Conservation (phyloP, 257 asterid genomes). For the Primulina eburnea region DNA sequence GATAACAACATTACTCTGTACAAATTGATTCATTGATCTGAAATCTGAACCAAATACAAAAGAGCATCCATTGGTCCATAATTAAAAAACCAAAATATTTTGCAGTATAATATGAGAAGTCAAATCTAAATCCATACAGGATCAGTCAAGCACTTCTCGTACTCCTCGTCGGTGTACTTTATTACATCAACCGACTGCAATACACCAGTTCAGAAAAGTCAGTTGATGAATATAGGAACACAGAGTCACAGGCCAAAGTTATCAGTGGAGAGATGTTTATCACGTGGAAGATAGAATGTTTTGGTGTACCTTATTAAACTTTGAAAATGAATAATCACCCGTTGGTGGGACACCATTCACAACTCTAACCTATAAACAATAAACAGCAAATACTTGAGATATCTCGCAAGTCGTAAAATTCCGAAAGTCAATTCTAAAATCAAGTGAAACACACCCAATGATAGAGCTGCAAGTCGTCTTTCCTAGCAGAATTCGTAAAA, state of each 20-base stretch:
- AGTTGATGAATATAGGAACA: constrained; percentile 13
- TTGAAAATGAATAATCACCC: constrained; percentile 93
- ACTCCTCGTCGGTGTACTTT: constrained; percentile 93
- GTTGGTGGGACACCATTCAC: constrained; percentile 91
- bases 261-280: neutral
- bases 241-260: neutral
- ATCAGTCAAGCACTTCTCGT: constrained; percentile 70
- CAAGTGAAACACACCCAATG: constrained; percentile 68
- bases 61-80: neutral
- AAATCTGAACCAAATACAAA: constrained; percentile 9
- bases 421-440: constrained; percentile 4
- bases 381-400: constrained; percentile 15
- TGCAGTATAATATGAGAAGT: constrained; percentile 5
- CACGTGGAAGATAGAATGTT: neutral
- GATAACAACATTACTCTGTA: neutral
- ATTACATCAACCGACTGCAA: constrained; percentile 86
- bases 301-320: constrained; percentile 73
- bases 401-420: neutral
- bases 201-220: constrained; percentile 20
- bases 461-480: constrained; percentile 78
- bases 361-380: constrained; percentile 73
- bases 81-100: neutral
- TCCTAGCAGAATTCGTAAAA: constrained; percentile 84
- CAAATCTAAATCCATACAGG: constrained; percentile 52
- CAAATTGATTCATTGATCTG: neutral